Evolutionary conservation across 2,329 filamentous ascomycete genomes (phyloP), one percentile per base, ranked within the genome.

Genomic region (Pseudocercospora fuligena): DNA sequence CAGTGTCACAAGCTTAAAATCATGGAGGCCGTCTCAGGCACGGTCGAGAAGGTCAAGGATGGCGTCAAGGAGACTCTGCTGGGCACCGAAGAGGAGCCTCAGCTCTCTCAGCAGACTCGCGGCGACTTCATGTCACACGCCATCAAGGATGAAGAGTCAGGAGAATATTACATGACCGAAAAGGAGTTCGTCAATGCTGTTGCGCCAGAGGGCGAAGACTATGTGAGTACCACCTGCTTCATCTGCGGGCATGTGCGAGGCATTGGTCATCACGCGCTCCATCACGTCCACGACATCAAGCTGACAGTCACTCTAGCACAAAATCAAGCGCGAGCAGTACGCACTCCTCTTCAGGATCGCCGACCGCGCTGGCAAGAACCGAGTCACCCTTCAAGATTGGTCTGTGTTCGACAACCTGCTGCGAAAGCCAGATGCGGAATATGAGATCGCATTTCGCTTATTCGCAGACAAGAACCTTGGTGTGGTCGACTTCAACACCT

Each of bases 281-380:
- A 33, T 36, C 40, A 43, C 51, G 27, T 43, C 29, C 58, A 27
- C 25, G 12, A 36, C 21, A 36, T 19, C 43, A 59, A 36, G 65
- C 71, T 70, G 68, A 73, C 64, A 54, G 27, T 23, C 31, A 12
- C 53, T 70, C 72, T 77, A 98, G 94, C 94, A 97, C 85, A 99
- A 99, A 82, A 98, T 99, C 84, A 92, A 93, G 82, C 90, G 94
- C 73, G 92, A 97, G 74, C 95, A 98, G 80, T 99, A 97, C 81
- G 90, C 90, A 61, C 91, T 99, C 76, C 91, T 99, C 57, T 99
- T 99, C 82, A 85, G 86, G 70, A 91, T 99, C 66, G 95, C 95
- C 74, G 95, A 99, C 80, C 89, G 92, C 74, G 88, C 88, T 71
- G 87, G 85, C 72, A 84, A 84, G 53, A 94, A 94, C 70, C 89